A percentile compares a stretch with the other conserved stretches of the same genome.
Evolutionary conservation across 148 eudicot genomes (phyloP).

Genomic region (Salicornia ramosissima): DNA sequence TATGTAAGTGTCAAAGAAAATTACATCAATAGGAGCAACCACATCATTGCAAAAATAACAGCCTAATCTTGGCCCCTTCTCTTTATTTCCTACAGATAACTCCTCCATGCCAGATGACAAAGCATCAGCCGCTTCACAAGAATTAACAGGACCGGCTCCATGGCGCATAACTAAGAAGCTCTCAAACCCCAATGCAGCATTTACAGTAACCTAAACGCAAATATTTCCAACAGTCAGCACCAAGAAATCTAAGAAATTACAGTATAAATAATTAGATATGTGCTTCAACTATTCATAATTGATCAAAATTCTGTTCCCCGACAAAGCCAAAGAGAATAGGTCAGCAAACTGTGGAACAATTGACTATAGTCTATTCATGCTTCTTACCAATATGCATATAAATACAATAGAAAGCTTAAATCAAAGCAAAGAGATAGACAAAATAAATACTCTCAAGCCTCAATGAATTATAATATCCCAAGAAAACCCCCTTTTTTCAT

Average conservation of each 20-base stretch:
- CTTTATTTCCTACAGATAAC: constrained; percentile 35
- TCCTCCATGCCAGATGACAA: constrained; percentile 44
- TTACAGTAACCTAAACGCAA: constrained; percentile 56
- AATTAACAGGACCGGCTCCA: constrained; percentile 65
- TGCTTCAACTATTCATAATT: neutral
- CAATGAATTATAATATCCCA: neutral
- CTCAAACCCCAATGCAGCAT: constrained; percentile 90
- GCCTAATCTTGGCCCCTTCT: constrained; percentile 57
- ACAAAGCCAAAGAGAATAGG: neutral
- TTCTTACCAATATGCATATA: neutral
- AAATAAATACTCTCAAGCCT: neutral
- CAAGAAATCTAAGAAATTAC: neutral
- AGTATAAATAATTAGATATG: neutral
- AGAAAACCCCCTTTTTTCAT: neutral
- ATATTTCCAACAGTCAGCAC: neutral
- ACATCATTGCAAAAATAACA: constrained; percentile 98
- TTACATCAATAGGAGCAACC: constrained; percentile 92
- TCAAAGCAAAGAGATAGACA: neutral
- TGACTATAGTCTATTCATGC: neutral
- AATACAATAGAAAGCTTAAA: neutral
- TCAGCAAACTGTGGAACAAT: constrained; percentile 2
- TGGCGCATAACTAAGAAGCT: constrained; percentile 98
- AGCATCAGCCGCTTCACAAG: constrained; percentile 23
- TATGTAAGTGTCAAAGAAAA: neutral
- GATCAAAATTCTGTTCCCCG: neutral